A percentile compares a stretch with the other conserved stretches of the same genome.
phyloP scores from a whole-genome alignment of 805 yeast species.

The Jamesozyma piceae region DNA sequence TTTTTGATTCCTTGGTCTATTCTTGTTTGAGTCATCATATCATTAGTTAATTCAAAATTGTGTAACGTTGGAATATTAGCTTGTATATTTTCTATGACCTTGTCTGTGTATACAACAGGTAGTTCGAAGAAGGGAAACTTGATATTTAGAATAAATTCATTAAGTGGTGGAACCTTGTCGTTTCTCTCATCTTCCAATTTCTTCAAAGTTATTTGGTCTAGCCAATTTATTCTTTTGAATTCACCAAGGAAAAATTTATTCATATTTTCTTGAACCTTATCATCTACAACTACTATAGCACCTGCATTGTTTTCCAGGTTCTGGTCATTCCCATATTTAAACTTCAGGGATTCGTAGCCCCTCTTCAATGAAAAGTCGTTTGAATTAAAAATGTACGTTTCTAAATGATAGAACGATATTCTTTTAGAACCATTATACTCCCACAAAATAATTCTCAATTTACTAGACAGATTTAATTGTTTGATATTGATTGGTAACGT shows the following conservation, averaged over 20 bases:
- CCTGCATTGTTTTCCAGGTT: not conserved
- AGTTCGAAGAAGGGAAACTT: slow-evolving; percentile 60
- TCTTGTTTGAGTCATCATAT: slow-evolving; percentile 16
- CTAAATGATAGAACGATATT: slow-evolving; percentile 51
- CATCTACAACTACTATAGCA: slow-evolving; percentile 18
- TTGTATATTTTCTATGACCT: slow-evolving; percentile 31
- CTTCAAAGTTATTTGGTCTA: slow-evolving; percentile 57
- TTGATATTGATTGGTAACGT: slow-evolving; percentile 60
- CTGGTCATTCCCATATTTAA: slow-evolving; percentile 21
- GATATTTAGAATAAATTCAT: slow-evolving; percentile 35
- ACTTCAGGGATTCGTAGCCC: slow-evolving; percentile 56
- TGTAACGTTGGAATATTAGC: slow-evolving; percentile 31
- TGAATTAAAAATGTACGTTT: slow-evolving; percentile 48
- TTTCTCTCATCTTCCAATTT: slow-evolving; percentile 31
- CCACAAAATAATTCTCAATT: slow-evolving; percentile 53
- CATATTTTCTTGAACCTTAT: slow-evolving; percentile 40
- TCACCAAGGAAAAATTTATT: slow-evolving; percentile 65
- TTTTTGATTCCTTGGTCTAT: slow-evolving; percentile 24
- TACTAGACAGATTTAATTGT: slow-evolving; percentile 59
- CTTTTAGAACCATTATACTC: slow-evolving; percentile 52
- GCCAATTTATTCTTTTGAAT: slow-evolving; percentile 54
- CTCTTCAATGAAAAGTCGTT: slow-evolving; percentile 51
- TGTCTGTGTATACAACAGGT: slow-evolving; percentile 63
- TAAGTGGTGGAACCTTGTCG: slow-evolving; percentile 15
- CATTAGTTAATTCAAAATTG: slow-evolving; percentile 37